Evolutionary conservation across 371 early-diverging fungal species (phyloP).

Genomic region (Rhizopus microsporus): DNA sequence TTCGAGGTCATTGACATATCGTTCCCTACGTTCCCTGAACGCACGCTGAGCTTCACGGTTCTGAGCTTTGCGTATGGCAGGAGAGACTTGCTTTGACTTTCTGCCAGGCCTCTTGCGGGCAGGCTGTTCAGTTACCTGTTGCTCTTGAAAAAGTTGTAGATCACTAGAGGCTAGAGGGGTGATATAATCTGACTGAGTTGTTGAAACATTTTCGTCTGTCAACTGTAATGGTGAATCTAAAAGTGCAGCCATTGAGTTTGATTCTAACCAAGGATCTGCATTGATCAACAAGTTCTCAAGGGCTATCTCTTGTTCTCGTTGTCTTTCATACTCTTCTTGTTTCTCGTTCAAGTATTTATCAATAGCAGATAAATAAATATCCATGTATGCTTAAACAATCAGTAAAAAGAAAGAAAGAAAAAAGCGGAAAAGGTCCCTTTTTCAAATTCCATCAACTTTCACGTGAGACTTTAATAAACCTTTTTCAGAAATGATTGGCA

Average conservation of each 20-base stretch:
- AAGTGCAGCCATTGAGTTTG: not conserved
- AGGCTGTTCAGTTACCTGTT: not conserved
- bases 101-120: conserved; percentile 59
- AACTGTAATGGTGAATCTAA: not conserved
- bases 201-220: not conserved
- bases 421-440: too few species aligned
- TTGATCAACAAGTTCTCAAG: not conserved
- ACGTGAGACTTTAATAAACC: too few species aligned
- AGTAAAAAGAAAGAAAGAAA: too few species aligned
- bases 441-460: too few species aligned
- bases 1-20: conserved; percentile 66
- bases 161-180: too few species aligned
- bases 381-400: conserved; percentile 1
- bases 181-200: too few species aligned
- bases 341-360: conserved; percentile 15
- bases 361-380: conserved; percentile 12
- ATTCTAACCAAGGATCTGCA: not conserved
- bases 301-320: not conserved
- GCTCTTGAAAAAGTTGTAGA: not conserved
- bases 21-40: conserved; percentile 78
- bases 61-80: conserved; percentile 71
- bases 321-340: not conserved
- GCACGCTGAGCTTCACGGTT: conserved; percentile 79
- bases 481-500: too few species aligned
- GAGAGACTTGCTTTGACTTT: conserved; percentile 67